Base-by-base conservation (phyloP, 176 grass and related monocot species). In the Carex scoparia region DNA sequence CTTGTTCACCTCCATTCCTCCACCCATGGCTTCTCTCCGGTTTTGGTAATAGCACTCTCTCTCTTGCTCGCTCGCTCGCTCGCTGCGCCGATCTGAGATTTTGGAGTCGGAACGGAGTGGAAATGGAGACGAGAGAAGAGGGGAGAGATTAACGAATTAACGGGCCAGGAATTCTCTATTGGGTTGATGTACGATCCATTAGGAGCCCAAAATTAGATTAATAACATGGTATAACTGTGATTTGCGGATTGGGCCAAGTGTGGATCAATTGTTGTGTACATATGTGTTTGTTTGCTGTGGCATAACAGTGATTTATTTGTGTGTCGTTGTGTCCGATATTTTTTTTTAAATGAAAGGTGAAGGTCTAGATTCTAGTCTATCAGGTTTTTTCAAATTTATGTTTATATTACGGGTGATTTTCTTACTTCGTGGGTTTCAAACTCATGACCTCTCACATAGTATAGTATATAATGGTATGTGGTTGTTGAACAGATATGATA, bases 1-100 rank as follows among this genome's bases (percentile, higher is more conserved):
- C 87, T 84, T 92, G 87, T 92, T 87, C 79, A 95, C 93, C 85
- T 92, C 93, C 93, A 95, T 95, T 37, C 93, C 93, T 87, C 93
- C 90, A 3, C 87, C 93, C 93, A 95, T 83, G 51, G 51, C n/a
- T 74, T 74, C 70, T 74, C 74, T 78, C 28, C 49, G 14, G 53
- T 57, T 78, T 74, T 27, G 70, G 9, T 49, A 28, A 35, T 46
- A 1, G 7, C 54, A n/a, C 30, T 18, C 30, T 94, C 79, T 77
- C 55, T 53, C 74, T 70, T 51, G 49, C 68, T 69, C 69, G 31
- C 18, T 86, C 8, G 32, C n/a, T 23, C 23, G 23, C 23, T 23
- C 23, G 63, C 40, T 35, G 57, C 61, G 18, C 69, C 89, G 55
- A 78, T 86, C 84, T 76, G 70, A 66, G 70, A 55, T 79, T 78